Evolutionary conservation across 2,329 filamentous ascomycete genomes (phyloP), one percentile per base, ranked within the genome.

Genomic region (Bipolaris gigantea): DNA sequence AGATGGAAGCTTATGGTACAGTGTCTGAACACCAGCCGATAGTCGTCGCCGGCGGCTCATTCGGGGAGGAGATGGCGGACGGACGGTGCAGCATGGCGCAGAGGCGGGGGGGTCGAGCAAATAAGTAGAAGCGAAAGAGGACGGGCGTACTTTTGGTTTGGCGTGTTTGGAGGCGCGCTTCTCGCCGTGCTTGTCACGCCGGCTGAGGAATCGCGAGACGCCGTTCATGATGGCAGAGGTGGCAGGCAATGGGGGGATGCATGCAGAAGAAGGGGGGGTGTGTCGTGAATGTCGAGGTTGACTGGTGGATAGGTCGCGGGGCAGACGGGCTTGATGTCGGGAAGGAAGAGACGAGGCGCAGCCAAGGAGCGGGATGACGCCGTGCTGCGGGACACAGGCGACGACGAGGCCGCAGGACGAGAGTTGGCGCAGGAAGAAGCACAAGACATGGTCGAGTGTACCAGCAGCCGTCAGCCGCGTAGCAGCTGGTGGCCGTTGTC

Each of bases 141-240:
- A 49, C 13, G 44, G 56, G 59, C 63, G 56, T 73, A 74, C 72
- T 69, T 73, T 74, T 56, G 55, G 66, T 57, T 57, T 61, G 41
- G 61, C 53, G 52, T 67, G 56, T 56, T 73, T 75, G 46, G 67
- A 65, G 35, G 57, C 52, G 62, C 69, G 73, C 61, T 75, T 75
- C 58, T 74, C 73, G 46, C 65, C 65, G 55, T 73, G 63, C 73
- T 79, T 90, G 66, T 90, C 88, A 62, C 87, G 84, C 63, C 87
- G 80, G 73, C 84, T 89, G 56, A 89, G 84, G 71, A 91, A 86
- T 66, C 87, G 85, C 70, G 83, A 85, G 59, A 82, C 76, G 68
- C 75, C 77, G 66, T 76, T 78, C 77, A 80, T 80, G 59, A 60
- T 76, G 61, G 54, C 33, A 10, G 23, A 48, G 55, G 55, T 36